Base-by-base conservation (phyloP, 441 rosid species). In the Sinapis alba region DNA sequence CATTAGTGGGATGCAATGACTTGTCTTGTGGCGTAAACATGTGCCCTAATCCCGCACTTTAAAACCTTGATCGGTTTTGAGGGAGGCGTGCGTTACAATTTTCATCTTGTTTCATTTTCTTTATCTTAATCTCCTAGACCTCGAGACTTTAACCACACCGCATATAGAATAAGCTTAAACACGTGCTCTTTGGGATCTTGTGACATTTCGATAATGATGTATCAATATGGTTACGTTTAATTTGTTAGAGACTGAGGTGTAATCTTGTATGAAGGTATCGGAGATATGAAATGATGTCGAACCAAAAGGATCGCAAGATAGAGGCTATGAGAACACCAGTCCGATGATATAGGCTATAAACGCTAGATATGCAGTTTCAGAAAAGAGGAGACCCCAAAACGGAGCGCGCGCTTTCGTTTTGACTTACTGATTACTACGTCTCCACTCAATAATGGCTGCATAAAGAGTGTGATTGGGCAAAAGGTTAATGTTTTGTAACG, bases 401-500 rank as follows among this genome's bases (percentile, higher is more conserved):
- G 68, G 38, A 69, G 21, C 12, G 18, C 19, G 23, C 7, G 12
- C 28, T 20, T 26, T 36, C 23, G n/a, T 4, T 34, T 57, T 38
- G 23, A 19, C 7, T 78, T 15, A 77, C 8, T 62, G 75, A 68
- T 62, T 74, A 71, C 26, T 78, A 34, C 86, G 80, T 78, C 88
- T 89, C 97, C 97, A 90, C 73, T 88, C 90, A 59, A 62, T 53
- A 41, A 94, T 89, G 7, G 97, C 97, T 20, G 94, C 85, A 30
- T 81, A 74, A 28, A 94, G 89, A 1, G 88, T 74, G 78, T 89
- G 90, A 75, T 87, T 92, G 7, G 98, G 90, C 56, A 90, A 60
- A 65, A 94, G 87, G 71, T 83, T 78, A 74, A 85, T 86, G 65
- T 81, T 80, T 5, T 83, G 78, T 74, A 94, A 68, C 0, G 83